Base-by-base conservation (phyloP, 495 filamentous ascomycete genomes). In the Elasticomyces elasticus region DNA sequence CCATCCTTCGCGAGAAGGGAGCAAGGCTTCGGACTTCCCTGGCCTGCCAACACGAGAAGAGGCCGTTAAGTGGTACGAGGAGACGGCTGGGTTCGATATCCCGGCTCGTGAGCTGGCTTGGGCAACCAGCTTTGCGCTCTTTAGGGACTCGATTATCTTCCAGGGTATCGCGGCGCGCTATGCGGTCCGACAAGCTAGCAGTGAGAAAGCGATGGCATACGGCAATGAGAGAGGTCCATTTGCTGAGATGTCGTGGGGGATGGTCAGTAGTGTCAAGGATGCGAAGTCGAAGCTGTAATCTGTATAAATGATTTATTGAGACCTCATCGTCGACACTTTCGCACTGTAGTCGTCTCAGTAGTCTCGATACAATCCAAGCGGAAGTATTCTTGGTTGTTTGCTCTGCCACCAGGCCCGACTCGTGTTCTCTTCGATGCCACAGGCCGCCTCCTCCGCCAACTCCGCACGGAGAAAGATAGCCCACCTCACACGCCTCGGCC, bases 151-250 rank as follows among this genome's bases (percentile, higher is more conserved):
- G 7, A 84, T 91, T 40, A 94, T 97, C 63, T 87, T 87, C 72
- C 92, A 97, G 71, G 90, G 91, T 1, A 95, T 96, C 64, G 87
- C 87, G 31, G 91, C 91, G 41, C 74, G 92, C 51, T 81, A 80
- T 59, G 91, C 91, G 31, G 68, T 77, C 31, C 72, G 92, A 35
- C 91, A 97, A 77, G 91, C 92, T 11, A 96, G 89, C 67, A 94
- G 87, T 67, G 83, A 78, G 41, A 76, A 85, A 56, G 92, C 91
- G 13, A 74, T 71, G 50, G 76, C 81, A 42, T 87, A 94, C 67
- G 87, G 69, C 7, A 70, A 71, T 31, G 72, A 76, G 62, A 78
- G 82, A 59, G 74, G 68, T 31, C 78, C 78, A 33, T 79, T 89
- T 70, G 87, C 84, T 3, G 72, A 84, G 65, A 75, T 83, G 49